A percentile compares a stretch with the other conserved stretches of the same genome.
Conservation (phyloP, 257 asterid species). For the Ehretia macrophylla region DNA sequence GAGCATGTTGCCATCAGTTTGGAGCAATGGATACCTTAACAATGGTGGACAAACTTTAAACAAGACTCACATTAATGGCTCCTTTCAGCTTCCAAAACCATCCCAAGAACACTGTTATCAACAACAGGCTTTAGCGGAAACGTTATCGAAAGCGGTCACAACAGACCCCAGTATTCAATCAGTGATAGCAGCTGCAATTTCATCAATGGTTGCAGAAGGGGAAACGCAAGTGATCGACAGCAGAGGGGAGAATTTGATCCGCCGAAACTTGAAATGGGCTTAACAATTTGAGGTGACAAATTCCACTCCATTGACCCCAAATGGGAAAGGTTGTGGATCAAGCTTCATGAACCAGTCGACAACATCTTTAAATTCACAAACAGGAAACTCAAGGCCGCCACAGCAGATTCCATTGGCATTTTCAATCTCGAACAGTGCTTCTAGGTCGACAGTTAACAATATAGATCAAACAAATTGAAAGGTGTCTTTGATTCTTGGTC, state of each 20-base stretch:
- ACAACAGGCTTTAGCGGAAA: conserved; percentile 48
- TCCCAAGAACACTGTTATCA: conserved; percentile 29
- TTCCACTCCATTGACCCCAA: conserved; percentile 12
- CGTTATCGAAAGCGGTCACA: conserved; percentile 66
- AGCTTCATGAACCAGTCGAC: conserved; percentile 8
- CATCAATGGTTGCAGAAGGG: conserved; percentile 46
- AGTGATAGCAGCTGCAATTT: conserved; percentile 64
- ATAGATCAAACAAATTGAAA: conserved; percentile 18
- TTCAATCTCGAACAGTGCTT: conserved; percentile 11
- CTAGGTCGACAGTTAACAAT: conserved; percentile 13
- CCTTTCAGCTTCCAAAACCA: conserved; percentile 25
- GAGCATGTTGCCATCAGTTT: conserved; percentile 21
- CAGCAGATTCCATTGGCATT: conserved; percentile 17
- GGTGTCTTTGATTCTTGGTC: neutral
- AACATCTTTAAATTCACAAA: conserved; percentile 2
- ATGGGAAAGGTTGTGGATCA: conserved; percentile 15
- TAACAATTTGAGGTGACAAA: conserved; percentile 7
- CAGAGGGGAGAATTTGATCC: conserved; percentile 7
- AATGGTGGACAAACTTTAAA: neutral
- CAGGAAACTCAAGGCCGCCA: conserved; percentile 12
- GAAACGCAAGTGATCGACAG: conserved; percentile 19
- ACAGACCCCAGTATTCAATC: conserved; percentile 72
- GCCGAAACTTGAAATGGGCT: conserved; percentile 24
- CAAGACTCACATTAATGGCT: conserved; percentile 10
- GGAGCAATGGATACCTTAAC: conserved; percentile 31